Evolutionary conservation across 352 stramenopile genomes (phyloP).

Genomic region (Phytopythium mirpurense): DNA sequence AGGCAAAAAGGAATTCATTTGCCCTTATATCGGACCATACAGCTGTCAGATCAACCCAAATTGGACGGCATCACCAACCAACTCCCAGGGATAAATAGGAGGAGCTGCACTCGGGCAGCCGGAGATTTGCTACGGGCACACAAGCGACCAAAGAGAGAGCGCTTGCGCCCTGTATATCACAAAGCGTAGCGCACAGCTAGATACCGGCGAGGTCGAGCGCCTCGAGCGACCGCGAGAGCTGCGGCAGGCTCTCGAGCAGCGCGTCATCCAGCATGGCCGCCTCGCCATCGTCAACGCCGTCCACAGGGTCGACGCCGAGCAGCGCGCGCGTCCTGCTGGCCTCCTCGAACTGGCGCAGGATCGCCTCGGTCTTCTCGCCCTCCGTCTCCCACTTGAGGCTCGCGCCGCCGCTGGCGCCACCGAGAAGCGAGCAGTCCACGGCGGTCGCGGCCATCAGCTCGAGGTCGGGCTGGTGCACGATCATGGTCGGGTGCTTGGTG

Average conservation of each 20-base stretch:
- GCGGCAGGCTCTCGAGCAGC: slow-evolving; percentile 42
- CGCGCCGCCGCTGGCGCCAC: slow-evolving; percentile 26
- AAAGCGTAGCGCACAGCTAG: slow-evolving; percentile 16
- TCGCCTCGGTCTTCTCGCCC: slow-evolving; percentile 75
- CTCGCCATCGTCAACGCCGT: slow-evolving; percentile 52
- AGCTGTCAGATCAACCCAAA: no score
- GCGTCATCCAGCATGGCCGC: slow-evolving; percentile 51
- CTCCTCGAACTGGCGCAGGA: slow-evolving; percentile 77
- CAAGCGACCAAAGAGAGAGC: not conserved
- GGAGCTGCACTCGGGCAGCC: not conserved
- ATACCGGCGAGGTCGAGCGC: slow-evolving; percentile 73
- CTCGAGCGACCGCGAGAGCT: slow-evolving; percentile 68
- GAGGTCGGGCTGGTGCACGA: slow-evolving; percentile 74
- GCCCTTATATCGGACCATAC: no score
- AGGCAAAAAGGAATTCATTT: no score
- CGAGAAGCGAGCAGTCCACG: slow-evolving; percentile 21
- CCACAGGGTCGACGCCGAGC: slow-evolving; percentile 34
- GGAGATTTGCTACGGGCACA: not conserved
- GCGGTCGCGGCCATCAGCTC: slow-evolving; percentile 29
- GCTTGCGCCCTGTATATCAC: not conserved
- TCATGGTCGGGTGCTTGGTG: slow-evolving; percentile 84
- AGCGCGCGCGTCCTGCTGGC: slow-evolving; percentile 57
- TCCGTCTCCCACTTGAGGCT: slow-evolving; percentile 74
- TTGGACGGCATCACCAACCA: no score
- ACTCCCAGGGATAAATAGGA: no score